Conservation (phyloP, 306 rosid species). For the Oxytropis ochrocephala region DNA sequence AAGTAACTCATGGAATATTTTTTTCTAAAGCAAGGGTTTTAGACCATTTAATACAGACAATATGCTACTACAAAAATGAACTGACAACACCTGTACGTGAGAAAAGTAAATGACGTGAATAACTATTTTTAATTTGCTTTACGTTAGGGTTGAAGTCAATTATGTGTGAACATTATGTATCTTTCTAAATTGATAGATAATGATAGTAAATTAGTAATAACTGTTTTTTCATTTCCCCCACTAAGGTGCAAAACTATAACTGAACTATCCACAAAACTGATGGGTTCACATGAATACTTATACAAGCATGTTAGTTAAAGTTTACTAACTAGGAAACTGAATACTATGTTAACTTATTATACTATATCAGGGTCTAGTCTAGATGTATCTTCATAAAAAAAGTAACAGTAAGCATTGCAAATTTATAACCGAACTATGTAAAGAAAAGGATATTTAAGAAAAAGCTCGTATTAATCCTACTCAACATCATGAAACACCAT, state of each 20-base stretch:
- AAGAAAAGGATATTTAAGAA: not conserved
- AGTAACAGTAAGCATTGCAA: conserved; percentile 11
- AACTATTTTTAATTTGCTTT: not conserved
- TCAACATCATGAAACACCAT: not conserved
- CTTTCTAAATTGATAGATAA: not conserved
- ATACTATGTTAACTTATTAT: not conserved
- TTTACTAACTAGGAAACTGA: conserved; percentile 3
- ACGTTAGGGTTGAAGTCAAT: not conserved
- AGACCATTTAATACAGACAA: not conserved
- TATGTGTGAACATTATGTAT: not conserved
- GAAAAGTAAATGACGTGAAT: not conserved
- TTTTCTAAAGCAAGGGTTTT: not conserved
- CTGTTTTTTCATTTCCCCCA: not conserved
- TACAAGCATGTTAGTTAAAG: not conserved
- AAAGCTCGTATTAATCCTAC: not conserved
- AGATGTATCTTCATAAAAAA: not conserved
- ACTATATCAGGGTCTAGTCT: not conserved
- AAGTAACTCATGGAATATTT: not conserved
- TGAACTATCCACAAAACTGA: not conserved
- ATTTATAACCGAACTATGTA: not conserved
- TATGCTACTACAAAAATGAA: not conserved
- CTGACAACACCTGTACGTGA: not conserved
- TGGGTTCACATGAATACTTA: not conserved
- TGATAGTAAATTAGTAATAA: not conserved
- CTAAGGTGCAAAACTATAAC: conserved; percentile 1